Evolutionary conservation across 371 early-diverging fungal genomes (phyloP).

Genomic region (Mortierella sp.): DNA sequence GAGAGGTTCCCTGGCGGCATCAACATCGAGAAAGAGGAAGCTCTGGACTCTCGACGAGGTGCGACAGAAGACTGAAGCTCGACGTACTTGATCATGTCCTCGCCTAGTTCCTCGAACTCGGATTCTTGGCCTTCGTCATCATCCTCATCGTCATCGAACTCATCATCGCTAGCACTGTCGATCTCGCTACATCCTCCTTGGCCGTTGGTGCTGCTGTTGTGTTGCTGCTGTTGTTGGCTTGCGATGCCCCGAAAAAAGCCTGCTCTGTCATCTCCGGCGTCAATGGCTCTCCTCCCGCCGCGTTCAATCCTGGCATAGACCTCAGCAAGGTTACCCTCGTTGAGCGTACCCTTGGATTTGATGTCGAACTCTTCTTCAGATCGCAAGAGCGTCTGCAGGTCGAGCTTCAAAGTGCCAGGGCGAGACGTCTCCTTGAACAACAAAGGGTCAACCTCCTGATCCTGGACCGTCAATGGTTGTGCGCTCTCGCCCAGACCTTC

Average conservation of each 20-base stretch:
- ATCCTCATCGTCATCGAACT: constrained; percentile 18
- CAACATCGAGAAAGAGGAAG: constrained; percentile 33
- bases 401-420: constrained; percentile 27
- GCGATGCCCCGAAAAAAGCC: constrained; percentile 12
- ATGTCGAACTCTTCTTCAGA: constrained; percentile 26
- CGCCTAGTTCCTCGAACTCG: constrained; percentile 54
- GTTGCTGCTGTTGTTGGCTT: not conserved
- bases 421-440: constrained; percentile 40
- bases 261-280: constrained; percentile 33
- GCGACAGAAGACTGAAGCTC: constrained; percentile 41
- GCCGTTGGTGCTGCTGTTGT: not conserved
- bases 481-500: constrained; percentile 23
- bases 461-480: constrained; percentile 17
- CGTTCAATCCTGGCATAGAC: constrained; percentile 16
- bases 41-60: constrained; percentile 36
- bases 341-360: constrained; percentile 14
- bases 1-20: not conserved
- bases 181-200: constrained; percentile 3
- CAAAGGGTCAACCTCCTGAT: constrained; percentile 14
- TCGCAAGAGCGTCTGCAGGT: constrained; percentile 25
- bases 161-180: constrained; percentile 17
- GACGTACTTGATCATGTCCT: constrained; percentile 55
- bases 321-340: constrained; percentile 18
- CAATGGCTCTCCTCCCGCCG: constrained; percentile 28
- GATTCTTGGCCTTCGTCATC: constrained; percentile 51